Evolutionary conservation across 345 rosid genomes (phyloP), one percentile per base, ranked within the genome.

Genomic region (Trapa bicornis): DNA sequence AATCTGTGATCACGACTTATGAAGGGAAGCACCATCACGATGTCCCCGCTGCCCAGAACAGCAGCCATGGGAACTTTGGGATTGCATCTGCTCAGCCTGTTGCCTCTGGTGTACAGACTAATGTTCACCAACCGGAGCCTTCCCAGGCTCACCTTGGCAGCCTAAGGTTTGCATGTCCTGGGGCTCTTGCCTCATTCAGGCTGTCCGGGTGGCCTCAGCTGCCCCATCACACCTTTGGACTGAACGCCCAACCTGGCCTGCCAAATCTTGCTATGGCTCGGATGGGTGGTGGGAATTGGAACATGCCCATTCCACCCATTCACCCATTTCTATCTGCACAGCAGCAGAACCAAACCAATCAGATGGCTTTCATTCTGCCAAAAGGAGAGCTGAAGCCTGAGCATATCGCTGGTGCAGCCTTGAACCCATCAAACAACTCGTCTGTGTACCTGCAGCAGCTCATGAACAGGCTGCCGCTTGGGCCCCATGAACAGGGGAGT

Each of bases 11-110:
- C 69, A 94, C 99, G 0, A 89, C 99, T 2, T 94, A 94, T 39
- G 99, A 94, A 77, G 97, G 99, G 67, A 94, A 94, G 81, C 99
- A 94, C 80, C 89, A 89, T 71, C 99, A 94, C n/a, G 97, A 91
- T 57, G 96, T 94, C 16, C 97, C 97, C 6, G 92, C 92, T 64
- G 91, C 99, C 39, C 87, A 92, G 43, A 94, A 80, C 78, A 87
- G 85, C 77, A 84, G 86, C 72, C 87, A 87, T 68, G 73, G 67
- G 50, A 81, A 78, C 67, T 77, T 79, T 2, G 67, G 73, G 61
- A 66, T 70, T 0, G 65, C 70, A 14, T 65, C 75, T 43, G 65
- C 73, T 68, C 80, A 81, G 63, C 70, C 71, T 36, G 10, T 67
- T 38, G 70, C 76, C 56, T 69, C 86, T 41, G 75, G 77, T 13